phyloP scores from a whole-genome alignment of 208 protist genomes.

The Acanthamoeba healyi region DNA sequence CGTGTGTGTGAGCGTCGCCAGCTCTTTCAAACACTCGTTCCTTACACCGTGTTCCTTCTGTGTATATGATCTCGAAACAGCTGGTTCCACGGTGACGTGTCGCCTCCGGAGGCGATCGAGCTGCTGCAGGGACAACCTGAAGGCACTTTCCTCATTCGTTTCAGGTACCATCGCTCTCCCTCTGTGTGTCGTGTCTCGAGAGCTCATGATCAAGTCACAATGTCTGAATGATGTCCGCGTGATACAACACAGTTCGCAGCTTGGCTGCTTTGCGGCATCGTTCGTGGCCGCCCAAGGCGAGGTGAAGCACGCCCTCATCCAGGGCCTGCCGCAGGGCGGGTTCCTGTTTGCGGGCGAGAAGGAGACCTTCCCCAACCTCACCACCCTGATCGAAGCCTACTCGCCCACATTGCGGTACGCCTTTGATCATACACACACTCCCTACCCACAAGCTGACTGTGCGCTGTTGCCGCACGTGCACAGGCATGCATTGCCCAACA shows the following conservation, averaged over 20 bases:
- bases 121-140: conserved; percentile 23
- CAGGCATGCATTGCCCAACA: conserved; percentile 39
- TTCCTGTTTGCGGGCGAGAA: conserved; percentile 69
- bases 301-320: conserved; percentile 56
- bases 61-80: background rate
- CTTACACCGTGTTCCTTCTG: background rate
- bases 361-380: conserved; percentile 69
- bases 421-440: background rate
- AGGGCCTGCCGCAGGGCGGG: conserved; percentile 18
- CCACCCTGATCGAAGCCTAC: conserved; percentile 35
- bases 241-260: conserved; percentile 32
- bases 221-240: background rate
- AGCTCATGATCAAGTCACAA: too few species aligned
- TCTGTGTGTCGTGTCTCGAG: background rate
- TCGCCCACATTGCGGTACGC: conserved; percentile 45
- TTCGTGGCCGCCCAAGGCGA: background rate
- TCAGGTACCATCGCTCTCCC: background rate
- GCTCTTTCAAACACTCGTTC: too few species aligned
- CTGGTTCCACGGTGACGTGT: conserved; percentile 71
- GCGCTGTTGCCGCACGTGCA: background rate
- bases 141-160: conserved; percentile 69
- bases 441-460: background rate
- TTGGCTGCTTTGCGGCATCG: conserved; percentile 60
- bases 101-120: conserved; percentile 22
- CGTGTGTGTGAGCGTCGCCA: background rate